These are phyloP conservation scores for Marchantia polymorpha DNA, from an alignment of 225 moss, liverwort and hornwort genomes.

Conservation along the genomic window DNA sequence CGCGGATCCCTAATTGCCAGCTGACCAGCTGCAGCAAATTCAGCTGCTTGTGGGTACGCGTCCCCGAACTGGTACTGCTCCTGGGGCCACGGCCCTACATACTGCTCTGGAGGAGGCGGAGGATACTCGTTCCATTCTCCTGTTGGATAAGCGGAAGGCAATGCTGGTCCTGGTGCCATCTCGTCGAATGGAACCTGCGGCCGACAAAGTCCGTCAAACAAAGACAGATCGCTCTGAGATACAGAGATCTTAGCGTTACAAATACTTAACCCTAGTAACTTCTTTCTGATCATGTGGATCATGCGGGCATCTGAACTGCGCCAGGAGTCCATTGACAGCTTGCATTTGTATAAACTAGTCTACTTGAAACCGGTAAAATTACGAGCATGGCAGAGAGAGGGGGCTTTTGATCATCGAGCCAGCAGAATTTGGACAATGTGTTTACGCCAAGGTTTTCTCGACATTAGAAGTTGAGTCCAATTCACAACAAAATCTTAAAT, in stretches of 20 bases:
- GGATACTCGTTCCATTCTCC: conserved; percentile 89
- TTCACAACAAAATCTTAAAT: background rate
- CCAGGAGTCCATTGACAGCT: no score
- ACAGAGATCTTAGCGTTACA: no score
- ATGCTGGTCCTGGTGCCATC: conserved; percentile 73
- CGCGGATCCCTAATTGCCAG: conserved; percentile 57
- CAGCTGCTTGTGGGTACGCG: conserved; percentile 61
- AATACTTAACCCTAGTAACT: no score
- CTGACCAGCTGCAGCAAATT: conserved; percentile 45
- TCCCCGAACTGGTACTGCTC: conserved; percentile 86
- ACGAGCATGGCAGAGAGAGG: no score
- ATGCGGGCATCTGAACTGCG: no score
- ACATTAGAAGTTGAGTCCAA: no score
- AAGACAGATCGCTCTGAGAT: background rate
- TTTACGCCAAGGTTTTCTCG: no score
- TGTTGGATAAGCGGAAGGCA: conserved; percentile 56
- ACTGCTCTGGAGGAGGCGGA: conserved; percentile 74
- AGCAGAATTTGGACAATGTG: no score
- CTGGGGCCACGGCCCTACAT: conserved; percentile 89
- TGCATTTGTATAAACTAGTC: no score
- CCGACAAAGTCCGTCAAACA: background rate
- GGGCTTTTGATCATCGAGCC: no score
- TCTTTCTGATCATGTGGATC: no score
- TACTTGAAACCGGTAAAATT: no score
- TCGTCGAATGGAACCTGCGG: conserved; percentile 68